Percentiles rank a stretch among this genome's conserved stretches.
These are phyloP conservation scores for Rosa chinensis DNA, from an alignment of 306 rosid genomes.

Conservation along the genomic window DNA sequence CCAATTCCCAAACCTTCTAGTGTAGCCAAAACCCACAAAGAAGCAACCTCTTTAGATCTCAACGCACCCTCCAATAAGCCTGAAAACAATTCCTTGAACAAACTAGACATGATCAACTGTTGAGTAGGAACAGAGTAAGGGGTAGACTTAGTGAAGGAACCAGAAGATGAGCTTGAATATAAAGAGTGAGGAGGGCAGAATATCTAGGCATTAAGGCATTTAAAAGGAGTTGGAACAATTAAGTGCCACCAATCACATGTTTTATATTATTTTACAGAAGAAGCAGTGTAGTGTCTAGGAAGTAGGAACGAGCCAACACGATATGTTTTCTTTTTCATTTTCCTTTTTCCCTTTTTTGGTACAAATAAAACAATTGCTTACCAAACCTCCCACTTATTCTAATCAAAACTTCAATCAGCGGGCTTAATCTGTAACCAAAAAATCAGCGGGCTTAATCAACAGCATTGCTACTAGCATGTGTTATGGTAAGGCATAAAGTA, in stretches of 20 bases:
- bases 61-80: slow-evolving; percentile 7
- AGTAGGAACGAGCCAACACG: not conserved
- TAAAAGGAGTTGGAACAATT: slow-evolving; percentile 4
- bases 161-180: slow-evolving; percentile 14
- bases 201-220: slow-evolving; percentile 22
- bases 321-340: not conserved
- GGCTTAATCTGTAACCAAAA: too few species aligned
- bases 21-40: slow-evolving; percentile 10
- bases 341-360: not conserved
- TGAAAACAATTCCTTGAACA: slow-evolving; percentile 23
- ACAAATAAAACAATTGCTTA: not conserved
- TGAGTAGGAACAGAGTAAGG: slow-evolving; percentile 10
- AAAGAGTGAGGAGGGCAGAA: slow-evolving; percentile 8
- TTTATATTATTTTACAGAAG: slow-evolving; percentile 8
- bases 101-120: slow-evolving; percentile 14
- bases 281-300: not conserved
- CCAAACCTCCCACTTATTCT: not conserved
- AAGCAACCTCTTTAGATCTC: slow-evolving; percentile 12
- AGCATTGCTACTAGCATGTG: not conserved
- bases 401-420: not conserved
- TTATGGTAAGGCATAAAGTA: not conserved
- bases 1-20: not conserved
- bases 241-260: slow-evolving; percentile 23
- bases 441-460: too few species aligned
- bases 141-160: slow-evolving; percentile 8